Evolutionary conservation across 805 yeast species (phyloP), one percentile per base, ranked within the genome.

Genomic region (Lachancea lanzarotensis): DNA sequence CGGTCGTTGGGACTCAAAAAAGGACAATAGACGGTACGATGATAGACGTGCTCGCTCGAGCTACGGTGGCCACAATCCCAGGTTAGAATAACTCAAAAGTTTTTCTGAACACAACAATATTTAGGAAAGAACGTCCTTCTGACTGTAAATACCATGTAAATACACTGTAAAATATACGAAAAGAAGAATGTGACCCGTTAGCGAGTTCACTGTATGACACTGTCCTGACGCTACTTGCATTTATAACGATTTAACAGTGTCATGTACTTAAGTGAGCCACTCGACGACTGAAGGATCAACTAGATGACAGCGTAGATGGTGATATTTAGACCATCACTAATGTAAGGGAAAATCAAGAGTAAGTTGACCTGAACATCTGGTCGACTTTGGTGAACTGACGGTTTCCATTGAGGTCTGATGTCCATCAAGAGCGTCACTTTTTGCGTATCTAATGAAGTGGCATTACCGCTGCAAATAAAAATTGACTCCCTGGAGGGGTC

Each of bases 381-480:
- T 13, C 15, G 11, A 29, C 31, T 11, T 29, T 29, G 13, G 11
- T 13, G 5, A 29, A 29, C 15, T 3, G 17, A 32, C 15, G 32
- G 17, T 10, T 22, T n/a, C 19, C 26, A 15, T 26, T 15, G 37
- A 25, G n/a, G 3, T 40, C 34, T 16, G 17, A 54, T 54, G 58
- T 45, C 54, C 13, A 46, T 52, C 36, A 69, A 66, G 38, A 71
- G 74, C 35, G 70, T 76, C 27, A 73, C 81, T 5, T 81, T 78
- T 57, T 76, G 77, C 53, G 67, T 75, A 3, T 78, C 85, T 0
- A 71, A 74, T 46, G 85, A 80, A 48, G 56, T 81, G 16, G 69
- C 73, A 30, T 49, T 69, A 2, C 78, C 75, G 0, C 67, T 82
- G 44, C 56, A 68, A 22, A 60, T 81, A 6, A 79, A 73, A 47